Conservation (phyloP, 257 asterid species). For the Lycium ferocissimum region DNA sequence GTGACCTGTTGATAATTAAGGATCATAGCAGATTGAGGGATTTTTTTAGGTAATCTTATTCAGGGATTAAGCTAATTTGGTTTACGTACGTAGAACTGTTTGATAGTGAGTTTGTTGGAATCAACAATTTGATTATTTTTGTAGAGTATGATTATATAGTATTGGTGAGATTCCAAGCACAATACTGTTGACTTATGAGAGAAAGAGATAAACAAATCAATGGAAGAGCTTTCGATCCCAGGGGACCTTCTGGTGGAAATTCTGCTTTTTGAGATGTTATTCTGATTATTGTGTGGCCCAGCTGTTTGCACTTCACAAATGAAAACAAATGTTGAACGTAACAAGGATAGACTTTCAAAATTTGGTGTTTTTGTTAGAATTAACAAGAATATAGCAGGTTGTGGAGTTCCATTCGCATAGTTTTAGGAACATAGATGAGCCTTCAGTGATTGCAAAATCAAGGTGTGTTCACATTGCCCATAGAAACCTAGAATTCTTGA, state of each 20-base stretch:
- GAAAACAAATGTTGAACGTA: not conserved
- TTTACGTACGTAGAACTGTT: not conserved
- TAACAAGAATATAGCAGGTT: not conserved
- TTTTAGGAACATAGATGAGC: constrained; percentile 1
- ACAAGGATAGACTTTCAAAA: not conserved
- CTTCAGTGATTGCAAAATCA: constrained; percentile 4
- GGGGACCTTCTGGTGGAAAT: not conserved
- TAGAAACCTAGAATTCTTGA: not conserved
- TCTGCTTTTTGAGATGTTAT: not conserved
- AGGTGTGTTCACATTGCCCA: not conserved
- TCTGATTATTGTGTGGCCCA: not conserved
- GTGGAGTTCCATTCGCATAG: not conserved
- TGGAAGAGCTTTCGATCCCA: not conserved
- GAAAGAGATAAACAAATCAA: not conserved
- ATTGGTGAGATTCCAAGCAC: not conserved
- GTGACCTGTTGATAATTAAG: no score
- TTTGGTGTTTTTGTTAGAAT: not conserved
- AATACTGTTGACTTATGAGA: not conserved
- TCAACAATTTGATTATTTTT: not conserved
- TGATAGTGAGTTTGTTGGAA: not conserved
- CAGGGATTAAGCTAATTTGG: not conserved
- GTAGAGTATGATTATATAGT: not conserved
- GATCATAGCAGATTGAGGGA: not conserved
- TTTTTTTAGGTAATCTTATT: not conserved
- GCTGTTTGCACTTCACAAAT: not conserved